Conservation (phyloP, 1,139 yeast species). For the Pneumocystis murina region DNA sequence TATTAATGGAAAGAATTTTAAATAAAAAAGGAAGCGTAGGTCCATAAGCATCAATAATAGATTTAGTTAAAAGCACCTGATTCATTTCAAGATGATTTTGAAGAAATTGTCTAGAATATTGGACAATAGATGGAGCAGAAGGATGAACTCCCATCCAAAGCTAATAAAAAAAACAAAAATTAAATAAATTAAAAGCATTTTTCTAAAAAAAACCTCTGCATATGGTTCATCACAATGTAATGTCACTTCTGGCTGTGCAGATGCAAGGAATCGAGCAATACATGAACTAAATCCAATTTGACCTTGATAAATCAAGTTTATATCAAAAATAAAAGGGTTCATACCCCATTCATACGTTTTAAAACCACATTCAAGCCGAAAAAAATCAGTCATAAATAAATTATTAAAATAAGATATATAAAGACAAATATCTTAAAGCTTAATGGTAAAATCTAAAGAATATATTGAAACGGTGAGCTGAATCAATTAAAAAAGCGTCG, state of each 20-base stretch:
- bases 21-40: conserved; percentile 79
- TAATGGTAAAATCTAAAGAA: neutral
- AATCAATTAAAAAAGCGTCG: no score
- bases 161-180: conserved; percentile 13
- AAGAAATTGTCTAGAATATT: conserved; percentile 39
- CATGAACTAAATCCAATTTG: neutral
- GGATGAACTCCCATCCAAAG: conserved; percentile 99
- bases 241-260: neutral
- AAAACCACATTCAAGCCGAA: neutral
- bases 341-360: neutral
- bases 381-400: neutral
- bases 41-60: conserved; percentile 40
- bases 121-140: conserved; percentile 64
- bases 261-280: neutral
- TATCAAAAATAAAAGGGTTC: neutral
- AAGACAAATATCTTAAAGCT: no score
- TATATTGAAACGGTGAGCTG: neutral
- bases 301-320: neutral
- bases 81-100: conserved; percentile 47
- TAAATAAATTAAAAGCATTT: conserved; percentile 22
- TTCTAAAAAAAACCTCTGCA: neutral
- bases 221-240: neutral
- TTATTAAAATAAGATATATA: no score
- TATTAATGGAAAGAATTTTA: conserved; percentile 81
- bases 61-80: conserved; percentile 48